Evolutionary conservation across 2,329 filamentous ascomycete genomes (phyloP), one percentile per base, ranked within the genome.

Genomic region (Ceratocystiopsis brevicomis): DNA sequence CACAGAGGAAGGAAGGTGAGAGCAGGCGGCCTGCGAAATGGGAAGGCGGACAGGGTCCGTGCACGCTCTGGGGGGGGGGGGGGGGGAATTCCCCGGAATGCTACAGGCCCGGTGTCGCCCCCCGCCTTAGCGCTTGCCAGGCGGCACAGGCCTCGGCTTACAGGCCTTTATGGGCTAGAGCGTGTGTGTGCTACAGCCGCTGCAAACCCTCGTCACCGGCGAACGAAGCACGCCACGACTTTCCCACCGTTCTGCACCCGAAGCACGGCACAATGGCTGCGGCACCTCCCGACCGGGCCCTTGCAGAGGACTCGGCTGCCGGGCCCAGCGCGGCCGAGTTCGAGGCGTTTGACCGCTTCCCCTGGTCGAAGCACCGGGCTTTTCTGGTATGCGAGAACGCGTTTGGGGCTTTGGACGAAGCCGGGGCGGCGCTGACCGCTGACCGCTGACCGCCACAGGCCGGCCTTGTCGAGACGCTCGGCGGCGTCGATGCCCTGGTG

Each of bases 381-480:
- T 52, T 52, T 40, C 33, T 52, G 39, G 50, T 51, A 32, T n/a
- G 34, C n/a, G 17, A 13, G 17, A 13, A 41, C n/a, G n/a, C n/a
- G n/a, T n/a, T n/a, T n/a, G n/a, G n/a, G n/a, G n/a, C n/a, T n/a
- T n/a, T n/a, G n/a, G n/a, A n/a, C n/a, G 32, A 5, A n/a, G 12
- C 14, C 19, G 15, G 17, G 9, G 9, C 21, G 14, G 4, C 1
- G 8, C 45, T 47, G 35, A 45, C 35, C 6, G 25, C 10, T 21
- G 19, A 21, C 19, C 6, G 4, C 19, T 6, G n/a, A n/a, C 19
- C 19, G 4, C 34, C 11, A 5, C 45, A 53, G 52, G 43, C 47
- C 38, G 50, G 45, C 37, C 48, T 53, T 12, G 40, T 53, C 32
- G 50, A 51, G 16, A 50, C 50, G 15, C 52, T 53, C 8, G 52